Evolutionary conservation across 257 asterid species (phyloP), one percentile per base, ranked within the genome.

Genomic region (Jacaranda copaia): DNA sequence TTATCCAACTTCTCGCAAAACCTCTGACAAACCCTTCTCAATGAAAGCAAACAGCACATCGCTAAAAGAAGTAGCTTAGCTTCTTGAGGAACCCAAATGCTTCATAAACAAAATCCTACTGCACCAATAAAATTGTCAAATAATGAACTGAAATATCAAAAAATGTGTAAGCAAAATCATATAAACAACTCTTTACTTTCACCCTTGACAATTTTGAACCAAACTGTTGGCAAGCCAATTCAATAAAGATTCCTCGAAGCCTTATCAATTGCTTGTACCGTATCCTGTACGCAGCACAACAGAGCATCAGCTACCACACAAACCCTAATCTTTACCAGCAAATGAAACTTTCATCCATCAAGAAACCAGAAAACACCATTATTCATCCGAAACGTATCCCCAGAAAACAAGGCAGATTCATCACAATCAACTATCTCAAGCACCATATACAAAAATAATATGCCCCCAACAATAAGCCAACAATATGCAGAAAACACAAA

Each of bases 51-150:
- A 72, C 48, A 81, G 76, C 74, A 32, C 81, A 81, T 65, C 74
- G 81, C 88, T 77, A 66, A 66, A 45, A 56, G 74, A 48, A 72
- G 35, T 42, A 66, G 62, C 63, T 18, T 79, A 36, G 69, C 73
- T 83, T 68, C 87, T 68, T 82, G 88, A 59, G 43, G 48, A 76
- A 48, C 69, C 80, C 85, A 81, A 85, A 87, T 64, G 67, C 66
- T 80, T 73, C 61, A 5, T 43, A 16, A 42, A 63, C 65, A 69
- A n/a, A 70, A 52, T 46, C 87, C 73, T 78, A 80, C 62, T 79
- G 65, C 84, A 80, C 70, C 63, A 40, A 67, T 46, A 70, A 78
- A 74, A 61, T 14, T n/a, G 78, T 74, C 76, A 80, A 70, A 77
- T 43, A 53, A 70, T 67, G 77, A 57, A 82, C 53, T 49, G 18